These are phyloP conservation scores for Sclerotinia spermophila DNA, from an alignment of 2,329 filamentous ascomycete species.

Conservation along the genomic window DNA sequence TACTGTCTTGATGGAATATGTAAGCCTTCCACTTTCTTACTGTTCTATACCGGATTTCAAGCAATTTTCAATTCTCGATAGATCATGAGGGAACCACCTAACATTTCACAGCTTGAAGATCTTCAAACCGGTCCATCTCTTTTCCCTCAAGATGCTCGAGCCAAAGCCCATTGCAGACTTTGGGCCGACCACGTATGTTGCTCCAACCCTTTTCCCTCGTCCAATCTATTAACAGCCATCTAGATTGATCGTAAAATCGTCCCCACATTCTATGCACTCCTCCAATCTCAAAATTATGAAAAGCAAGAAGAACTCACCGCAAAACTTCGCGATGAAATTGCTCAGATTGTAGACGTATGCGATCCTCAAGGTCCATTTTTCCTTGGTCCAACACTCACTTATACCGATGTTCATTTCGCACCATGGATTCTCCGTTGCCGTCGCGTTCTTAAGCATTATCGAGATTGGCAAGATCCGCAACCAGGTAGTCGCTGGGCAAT, in stretches of 20 bases:
- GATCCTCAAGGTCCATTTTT: constrained; percentile 39
- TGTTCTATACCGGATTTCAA: background rate
- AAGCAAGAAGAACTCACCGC: constrained; percentile 57
- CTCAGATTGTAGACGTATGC: constrained; percentile 39
- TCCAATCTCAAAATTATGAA: constrained; percentile 59
- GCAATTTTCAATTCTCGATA: background rate
- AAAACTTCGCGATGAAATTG: constrained; percentile 63
- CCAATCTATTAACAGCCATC: constrained; percentile 18
- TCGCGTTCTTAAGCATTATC: constrained; percentile 40
- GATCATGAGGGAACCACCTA: constrained; percentile 2
- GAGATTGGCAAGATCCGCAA: constrained; percentile 39
- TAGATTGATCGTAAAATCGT: constrained; percentile 74
- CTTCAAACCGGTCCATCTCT: constrained; percentile 57
- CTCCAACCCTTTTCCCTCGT: background rate
- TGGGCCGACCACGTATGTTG: constrained; percentile 73
- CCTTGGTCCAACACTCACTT: constrained; percentile 37
- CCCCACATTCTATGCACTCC: constrained; percentile 69
- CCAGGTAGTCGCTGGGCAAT: constrained; percentile 38
- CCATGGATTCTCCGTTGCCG: constrained; percentile 41
- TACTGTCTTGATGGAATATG: constrained; percentile 80
- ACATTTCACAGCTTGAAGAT: constrained; percentile 62
- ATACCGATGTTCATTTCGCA: constrained; percentile 41
- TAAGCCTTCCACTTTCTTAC: constrained; percentile 40
- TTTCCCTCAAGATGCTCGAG: constrained; percentile 60
- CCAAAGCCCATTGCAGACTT: constrained; percentile 69